These are phyloP conservation scores for Cryomyces antarcticus DNA, from an alignment of 495 filamentous ascomycete genomes.

Conservation along the genomic window DNA sequence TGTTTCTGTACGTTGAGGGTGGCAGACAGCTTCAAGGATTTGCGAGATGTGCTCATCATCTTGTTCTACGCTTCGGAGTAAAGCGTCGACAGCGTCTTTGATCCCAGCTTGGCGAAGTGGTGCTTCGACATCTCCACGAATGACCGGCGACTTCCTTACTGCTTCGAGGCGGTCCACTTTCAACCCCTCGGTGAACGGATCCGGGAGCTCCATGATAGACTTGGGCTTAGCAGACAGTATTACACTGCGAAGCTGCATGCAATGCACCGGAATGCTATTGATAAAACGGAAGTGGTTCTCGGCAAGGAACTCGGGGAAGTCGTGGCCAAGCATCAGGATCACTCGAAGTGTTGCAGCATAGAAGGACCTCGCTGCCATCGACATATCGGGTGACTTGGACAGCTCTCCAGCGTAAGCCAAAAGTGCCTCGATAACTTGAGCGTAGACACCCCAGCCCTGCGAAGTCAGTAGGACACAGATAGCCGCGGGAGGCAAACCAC, in stretches of 20 bases:
- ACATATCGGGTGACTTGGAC: constrained; percentile 51
- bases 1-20: constrained; percentile 28
- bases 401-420: constrained; percentile 60
- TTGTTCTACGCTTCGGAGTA: constrained; percentile 31
- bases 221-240: constrained; percentile 69
- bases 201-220: constrained; percentile 52
- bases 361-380: constrained; percentile 52
- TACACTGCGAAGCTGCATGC: constrained; percentile 73
- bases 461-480: neutral
- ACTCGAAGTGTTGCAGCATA: constrained; percentile 72
- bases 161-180: constrained; percentile 69
- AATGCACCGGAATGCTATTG: constrained; percentile 67
- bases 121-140: constrained; percentile 37
- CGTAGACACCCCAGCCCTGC: constrained; percentile 54
- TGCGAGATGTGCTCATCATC: constrained; percentile 49
- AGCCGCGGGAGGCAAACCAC: neutral
- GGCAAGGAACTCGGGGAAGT: constrained; percentile 81
- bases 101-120: constrained; percentile 42
- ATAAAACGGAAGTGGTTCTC: constrained; percentile 73
- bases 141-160: constrained; percentile 42
- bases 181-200: constrained; percentile 59
- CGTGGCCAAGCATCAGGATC: constrained; percentile 70
- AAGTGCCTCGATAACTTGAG: constrained; percentile 52
- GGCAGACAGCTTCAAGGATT: constrained; percentile 45
- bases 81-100: constrained; percentile 43